Percentiles rank a stretch among this genome's conserved stretches.
These are phyloP conservation scores for Pholiota molesta DNA, from an alignment of 768 basidiomycete species.

Conservation along the genomic window DNA sequence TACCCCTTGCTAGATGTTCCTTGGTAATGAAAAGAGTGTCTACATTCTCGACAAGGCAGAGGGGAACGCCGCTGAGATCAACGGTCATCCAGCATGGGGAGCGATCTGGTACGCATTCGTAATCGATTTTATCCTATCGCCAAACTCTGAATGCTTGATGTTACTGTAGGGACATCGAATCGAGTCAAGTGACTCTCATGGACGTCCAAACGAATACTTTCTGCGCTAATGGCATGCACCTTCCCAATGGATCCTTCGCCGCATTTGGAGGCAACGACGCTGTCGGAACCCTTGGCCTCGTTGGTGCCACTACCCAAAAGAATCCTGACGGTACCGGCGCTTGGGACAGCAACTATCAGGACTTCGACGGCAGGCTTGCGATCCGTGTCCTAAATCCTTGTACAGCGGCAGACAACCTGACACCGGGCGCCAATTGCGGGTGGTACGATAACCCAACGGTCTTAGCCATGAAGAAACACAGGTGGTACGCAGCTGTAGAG, in stretches of 20 bases:
- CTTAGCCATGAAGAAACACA: constrained; percentile 65
- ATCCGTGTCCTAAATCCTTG: constrained; percentile 88
- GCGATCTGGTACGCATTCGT: constrained; percentile 53
- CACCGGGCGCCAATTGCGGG: constrained; percentile 49
- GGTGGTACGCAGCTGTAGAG: constrained; percentile 84
- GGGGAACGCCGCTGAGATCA: constrained; percentile 65
- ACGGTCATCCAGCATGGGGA: constrained; percentile 78
- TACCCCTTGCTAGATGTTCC: constrained; percentile 59
- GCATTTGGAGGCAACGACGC: constrained; percentile 83
- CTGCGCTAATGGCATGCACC: constrained; percentile 81
- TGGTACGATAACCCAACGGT: constrained; percentile 72
- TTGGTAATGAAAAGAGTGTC: constrained; percentile 80
- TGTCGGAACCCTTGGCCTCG: constrained; percentile 66
- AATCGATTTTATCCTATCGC: background rate
- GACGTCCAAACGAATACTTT: constrained; percentile 74
- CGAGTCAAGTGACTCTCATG: constrained; percentile 66
- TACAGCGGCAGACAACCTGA: constrained; percentile 46
- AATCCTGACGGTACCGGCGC: constrained; percentile 50
- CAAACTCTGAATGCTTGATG: background rate
- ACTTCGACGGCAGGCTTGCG: constrained; percentile 79
- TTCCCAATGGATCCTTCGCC: constrained; percentile 76
- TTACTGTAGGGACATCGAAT: constrained; percentile 58
- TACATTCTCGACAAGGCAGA: constrained; percentile 93
- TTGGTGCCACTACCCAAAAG: constrained; percentile 49
- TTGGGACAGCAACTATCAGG: constrained; percentile 71